A percentile compares a stretch with the other conserved stretches of the same genome.
These are phyloP conservation scores for Phytophthora gonapodyides DNA, from an alignment of 352 stramenopile genomes.

Conservation along the genomic window DNA sequence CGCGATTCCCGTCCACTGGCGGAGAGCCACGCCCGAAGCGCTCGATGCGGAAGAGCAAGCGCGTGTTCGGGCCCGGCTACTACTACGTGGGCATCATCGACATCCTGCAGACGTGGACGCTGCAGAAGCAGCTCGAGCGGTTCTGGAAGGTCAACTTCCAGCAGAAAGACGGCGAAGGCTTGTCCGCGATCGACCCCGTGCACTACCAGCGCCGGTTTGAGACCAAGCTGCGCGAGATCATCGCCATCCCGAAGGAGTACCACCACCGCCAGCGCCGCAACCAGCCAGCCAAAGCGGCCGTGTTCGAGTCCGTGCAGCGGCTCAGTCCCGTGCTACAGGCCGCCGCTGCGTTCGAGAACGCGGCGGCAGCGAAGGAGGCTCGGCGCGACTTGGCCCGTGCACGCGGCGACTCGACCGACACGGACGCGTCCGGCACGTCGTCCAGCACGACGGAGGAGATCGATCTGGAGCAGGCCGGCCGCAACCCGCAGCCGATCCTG, in stretches of 20 bases:
- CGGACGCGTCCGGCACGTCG: constrained; percentile 29
- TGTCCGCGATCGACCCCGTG: constrained; percentile 85
- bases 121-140: constrained; percentile 80
- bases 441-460: constrained; percentile 28
- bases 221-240: constrained; percentile 80
- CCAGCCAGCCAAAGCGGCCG: constrained; percentile 14
- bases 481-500: constrained; percentile 61
- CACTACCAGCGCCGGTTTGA: constrained; percentile 85
- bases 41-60: constrained; percentile 75
- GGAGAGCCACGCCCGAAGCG: constrained; percentile 37
- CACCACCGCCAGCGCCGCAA: constrained; percentile 29
- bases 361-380: constrained; percentile 20
- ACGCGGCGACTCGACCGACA: constrained; percentile 42
- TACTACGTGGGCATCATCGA: constrained; percentile 93
- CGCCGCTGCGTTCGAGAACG: constrained; percentile 37
- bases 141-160: constrained; percentile 84
- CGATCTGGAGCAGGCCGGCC: constrained; percentile 55
- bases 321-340: constrained; percentile 45
- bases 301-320: constrained; percentile 40
- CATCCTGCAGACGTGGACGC: constrained; percentile 90
- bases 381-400: constrained; percentile 24
- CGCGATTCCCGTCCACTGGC: constrained; percentile 22
- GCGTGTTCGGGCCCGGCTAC: constrained; percentile 80
- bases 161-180: constrained; percentile 64
- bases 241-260: constrained; percentile 71